Base-by-base conservation (phyloP, 1,139 yeast species). In the Kodamaea plutei region DNA sequence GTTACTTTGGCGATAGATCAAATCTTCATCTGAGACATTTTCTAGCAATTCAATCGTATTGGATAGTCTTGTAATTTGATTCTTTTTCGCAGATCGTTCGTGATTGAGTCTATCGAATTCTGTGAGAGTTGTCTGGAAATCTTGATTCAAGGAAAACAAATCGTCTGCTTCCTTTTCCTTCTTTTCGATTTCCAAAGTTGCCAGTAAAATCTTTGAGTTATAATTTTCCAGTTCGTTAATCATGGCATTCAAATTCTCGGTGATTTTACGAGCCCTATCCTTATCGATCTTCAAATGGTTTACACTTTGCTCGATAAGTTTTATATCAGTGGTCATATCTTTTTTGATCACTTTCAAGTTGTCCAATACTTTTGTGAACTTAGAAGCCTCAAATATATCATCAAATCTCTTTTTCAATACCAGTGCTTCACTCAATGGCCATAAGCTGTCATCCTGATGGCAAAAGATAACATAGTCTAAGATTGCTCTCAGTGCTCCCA, bases 401-500 rank as follows among this genome's bases (percentile, higher is more conserved):
- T 93, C 98, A 48, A 93, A 93, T 37, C 91, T 73, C 58, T 89
- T 89, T 58, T 93, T 93, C 50, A 93, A 69, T 9, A 74, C 74
- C 6, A 95, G 71, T 1, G 98, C 95, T 56, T 93, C 99, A 44
- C 91, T 78, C 35, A 93, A 64, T 2, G 99, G 99, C 99, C 99
- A 93, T 23, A 87, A 60, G 48, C 93, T 82, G 38, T 93, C 99
- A 50, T 93, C 99, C 55, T 93, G 99, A 52, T 93, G 99, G 50
- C 98, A 91, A 55, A 93, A 93, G 2, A 91, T 81, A 27, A 93
- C 98, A 54, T 88, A 85, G 45, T 91, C 96, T 29, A 93, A 60
- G 32, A 93, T 77, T 0, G 97, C 87, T 34, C 77, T 75, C 0
- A 96, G 83, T 0, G 89, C 96, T 4, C 98, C 98, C 34, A 93